Evolutionary conservation across 1,284 basidiomycete species (phyloP).

Genomic region (Entoloma clypeatum): DNA sequence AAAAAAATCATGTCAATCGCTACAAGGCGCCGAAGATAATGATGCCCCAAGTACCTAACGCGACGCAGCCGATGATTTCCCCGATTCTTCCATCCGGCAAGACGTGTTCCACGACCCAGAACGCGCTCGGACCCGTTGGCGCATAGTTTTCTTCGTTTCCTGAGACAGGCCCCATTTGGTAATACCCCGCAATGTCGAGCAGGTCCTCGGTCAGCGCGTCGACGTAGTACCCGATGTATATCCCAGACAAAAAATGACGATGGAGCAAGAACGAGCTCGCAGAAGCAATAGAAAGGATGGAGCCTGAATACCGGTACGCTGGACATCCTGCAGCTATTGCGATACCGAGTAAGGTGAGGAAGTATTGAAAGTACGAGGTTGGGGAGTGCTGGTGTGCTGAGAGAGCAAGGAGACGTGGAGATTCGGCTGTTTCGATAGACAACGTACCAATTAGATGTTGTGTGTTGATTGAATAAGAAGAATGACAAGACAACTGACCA

Average conservation of each 20-base stretch:
- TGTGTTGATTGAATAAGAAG: background rate
- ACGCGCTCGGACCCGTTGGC: conserved; percentile 12
- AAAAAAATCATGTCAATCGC: background rate
- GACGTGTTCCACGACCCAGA: conserved; percentile 19
- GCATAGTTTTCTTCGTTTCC: background rate
- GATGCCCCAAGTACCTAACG: conserved; percentile 13
- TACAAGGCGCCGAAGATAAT: background rate
- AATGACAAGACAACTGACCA: conserved; percentile 4
- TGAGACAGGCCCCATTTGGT: conserved; percentile 3
- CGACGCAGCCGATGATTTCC: conserved; percentile 13
- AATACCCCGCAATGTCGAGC: conserved; percentile 8
- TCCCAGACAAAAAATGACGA: background rate
- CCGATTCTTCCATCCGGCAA: background rate
- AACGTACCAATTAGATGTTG: no score
- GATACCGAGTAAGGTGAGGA: no score
- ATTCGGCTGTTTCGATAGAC: no score
- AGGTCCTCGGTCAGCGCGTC: conserved; percentile 12
- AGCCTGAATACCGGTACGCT: no score
- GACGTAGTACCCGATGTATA: background rate
- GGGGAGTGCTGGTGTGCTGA: no score
- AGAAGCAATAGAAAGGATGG: no score
- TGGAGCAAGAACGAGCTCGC: background rate
- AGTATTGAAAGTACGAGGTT: no score
- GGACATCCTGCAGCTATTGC: no score
- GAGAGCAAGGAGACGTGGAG: no score